Evolutionary conservation across 169 alveolate species (phyloP).

Genomic region (Perkinsus marinus): DNA sequence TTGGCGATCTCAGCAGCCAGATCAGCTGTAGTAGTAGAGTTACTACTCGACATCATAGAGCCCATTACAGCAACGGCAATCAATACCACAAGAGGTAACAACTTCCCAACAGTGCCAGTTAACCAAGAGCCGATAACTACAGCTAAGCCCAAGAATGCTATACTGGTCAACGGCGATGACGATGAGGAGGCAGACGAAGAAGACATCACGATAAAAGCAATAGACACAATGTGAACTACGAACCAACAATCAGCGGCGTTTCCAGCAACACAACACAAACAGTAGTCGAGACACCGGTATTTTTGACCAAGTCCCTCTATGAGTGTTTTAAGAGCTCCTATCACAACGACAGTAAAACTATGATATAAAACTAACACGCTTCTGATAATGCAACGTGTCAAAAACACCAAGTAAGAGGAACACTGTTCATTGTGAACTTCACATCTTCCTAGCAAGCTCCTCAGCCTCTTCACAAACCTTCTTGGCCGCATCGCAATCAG

Average conservation of each 20-base stretch:
- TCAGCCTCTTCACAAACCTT: not conserved
- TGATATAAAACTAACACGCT: too few relatives aligned
- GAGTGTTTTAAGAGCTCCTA: too few relatives aligned
- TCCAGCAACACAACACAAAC: too few relatives aligned
- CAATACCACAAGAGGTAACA: not conserved
- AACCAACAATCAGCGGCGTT: not conserved
- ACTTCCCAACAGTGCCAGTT: not conserved
- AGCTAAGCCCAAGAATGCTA: not conserved
- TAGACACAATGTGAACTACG: not conserved
- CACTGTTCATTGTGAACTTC: not conserved
- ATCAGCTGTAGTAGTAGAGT: not conserved
- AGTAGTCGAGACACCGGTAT: too few relatives aligned
- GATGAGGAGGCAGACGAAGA: not conserved
- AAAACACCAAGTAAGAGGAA: too few relatives aligned
- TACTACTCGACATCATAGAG: not conserved
- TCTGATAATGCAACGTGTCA: too few relatives aligned
- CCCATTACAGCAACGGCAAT: not conserved
- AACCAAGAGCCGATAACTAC: not conserved
- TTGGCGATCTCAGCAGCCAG: not conserved
- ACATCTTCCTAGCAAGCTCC: not conserved
- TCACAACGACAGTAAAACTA: too few relatives aligned
- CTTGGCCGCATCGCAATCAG: not conserved
- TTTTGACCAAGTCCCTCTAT: too few relatives aligned
- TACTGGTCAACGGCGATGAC: not conserved
- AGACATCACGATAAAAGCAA: not conserved